Percentiles rank a stretch among this genome's conserved stretches.
Conservation (phyloP, 768 basidiomycete species). For the Auricularia cornea region DNA sequence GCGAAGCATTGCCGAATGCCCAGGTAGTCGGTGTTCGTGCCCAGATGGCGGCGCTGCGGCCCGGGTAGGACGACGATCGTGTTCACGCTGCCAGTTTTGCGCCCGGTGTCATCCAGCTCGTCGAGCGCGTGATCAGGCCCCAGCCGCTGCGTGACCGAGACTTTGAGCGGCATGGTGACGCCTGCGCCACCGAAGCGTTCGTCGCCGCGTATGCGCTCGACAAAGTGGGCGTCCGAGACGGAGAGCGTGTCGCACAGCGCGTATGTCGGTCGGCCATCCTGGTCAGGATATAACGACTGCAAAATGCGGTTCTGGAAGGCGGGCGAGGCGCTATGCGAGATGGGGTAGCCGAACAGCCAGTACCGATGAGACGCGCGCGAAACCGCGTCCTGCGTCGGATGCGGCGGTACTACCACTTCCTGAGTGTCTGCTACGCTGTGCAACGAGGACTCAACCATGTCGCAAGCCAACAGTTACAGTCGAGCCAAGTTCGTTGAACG, state of each 20-base stretch:
- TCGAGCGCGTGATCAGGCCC: slow-evolving; percentile 23
- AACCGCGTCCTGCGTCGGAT: background rate
- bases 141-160: slow-evolving; percentile 28
- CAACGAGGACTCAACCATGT: no score
- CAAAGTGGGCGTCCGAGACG: slow-evolving; percentile 16
- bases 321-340: slow-evolving; percentile 35
- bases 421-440: no score
- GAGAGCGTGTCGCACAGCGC: slow-evolving; percentile 26
- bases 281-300: background rate
- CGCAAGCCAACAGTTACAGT: no score
- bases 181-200: slow-evolving; percentile 38
- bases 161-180: slow-evolving; percentile 42
- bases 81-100: slow-evolving; percentile 39
- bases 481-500: no score
- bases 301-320: slow-evolving; percentile 41
- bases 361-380: slow-evolving; percentile 12
- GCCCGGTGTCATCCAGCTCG: slow-evolving; percentile 30
- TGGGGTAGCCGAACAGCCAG: slow-evolving; percentile 38
- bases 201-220: slow-evolving; percentile 17
- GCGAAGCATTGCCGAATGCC: slow-evolving; percentile 27
- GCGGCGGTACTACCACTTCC: background rate
- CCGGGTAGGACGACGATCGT: slow-evolving; percentile 30
- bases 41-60: slow-evolving; percentile 21
- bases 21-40: slow-evolving; percentile 44
- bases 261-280: slow-evolving; percentile 24